Evolutionary conservation across 495 filamentous ascomycete species (phyloP).

Genomic region (Cladorrhinum samala): DNA sequence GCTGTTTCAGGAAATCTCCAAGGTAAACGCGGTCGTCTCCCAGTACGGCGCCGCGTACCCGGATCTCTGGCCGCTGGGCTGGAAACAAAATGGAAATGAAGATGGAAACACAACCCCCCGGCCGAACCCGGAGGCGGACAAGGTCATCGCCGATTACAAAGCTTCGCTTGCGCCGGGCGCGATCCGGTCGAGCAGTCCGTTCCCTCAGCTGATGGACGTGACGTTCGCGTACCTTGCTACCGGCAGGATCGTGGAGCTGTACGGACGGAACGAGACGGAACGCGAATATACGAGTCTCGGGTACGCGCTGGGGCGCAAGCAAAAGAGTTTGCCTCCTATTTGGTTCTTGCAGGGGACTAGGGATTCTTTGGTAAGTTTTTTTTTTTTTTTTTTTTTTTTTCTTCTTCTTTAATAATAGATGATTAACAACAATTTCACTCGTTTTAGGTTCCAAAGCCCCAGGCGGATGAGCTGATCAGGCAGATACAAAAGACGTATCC

Average conservation of each 20-base stretch:
- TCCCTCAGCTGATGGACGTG: constrained; percentile 1
- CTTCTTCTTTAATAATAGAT: background rate
- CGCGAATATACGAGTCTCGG: constrained; percentile 4
- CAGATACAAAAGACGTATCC: constrained; percentile 7
- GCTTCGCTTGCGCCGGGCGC: background rate
- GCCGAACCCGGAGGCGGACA: background rate
- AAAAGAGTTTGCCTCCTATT: constrained; percentile 7
- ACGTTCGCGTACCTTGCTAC: constrained; percentile 1
- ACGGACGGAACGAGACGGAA: constrained; percentile 2
- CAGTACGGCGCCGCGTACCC: constrained; percentile 13
- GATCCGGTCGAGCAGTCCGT: constrained; percentile 5
- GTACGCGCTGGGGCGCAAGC: constrained; percentile 5
- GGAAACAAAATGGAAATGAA: too few species aligned
- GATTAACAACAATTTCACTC: background rate
- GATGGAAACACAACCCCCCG: background rate
- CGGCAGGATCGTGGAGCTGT: constrained; percentile 8
- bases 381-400: background rate
- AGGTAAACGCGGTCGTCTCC: constrained; percentile 11
- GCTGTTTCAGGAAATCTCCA: constrained; percentile 5
- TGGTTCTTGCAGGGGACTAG: constrained; percentile 19
- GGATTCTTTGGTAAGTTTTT: constrained; percentile 12
- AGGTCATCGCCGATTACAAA: constrained; percentile 8
- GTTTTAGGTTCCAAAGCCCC: constrained; percentile 2
- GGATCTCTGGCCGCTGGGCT: constrained; percentile 12
- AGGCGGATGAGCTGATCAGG: constrained; percentile 15